Percentiles rank a stretch among this genome's conserved stretches.
These are phyloP conservation scores for Centaurea solstitialis DNA, from an alignment of 129 eudicot species.

Conservation along the genomic window DNA sequence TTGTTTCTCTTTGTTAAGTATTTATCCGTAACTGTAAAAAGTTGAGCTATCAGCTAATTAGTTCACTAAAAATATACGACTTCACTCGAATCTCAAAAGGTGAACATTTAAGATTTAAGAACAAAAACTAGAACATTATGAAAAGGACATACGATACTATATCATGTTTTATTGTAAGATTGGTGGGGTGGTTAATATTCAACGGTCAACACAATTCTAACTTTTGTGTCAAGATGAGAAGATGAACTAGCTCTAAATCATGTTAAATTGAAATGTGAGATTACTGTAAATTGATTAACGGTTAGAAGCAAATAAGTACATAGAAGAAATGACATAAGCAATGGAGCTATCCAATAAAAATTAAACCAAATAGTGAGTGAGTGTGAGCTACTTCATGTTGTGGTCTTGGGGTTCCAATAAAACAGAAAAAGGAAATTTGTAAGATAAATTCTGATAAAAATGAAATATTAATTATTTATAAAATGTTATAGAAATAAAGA, in stretches of 20 bases:
- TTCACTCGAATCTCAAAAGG: background rate
- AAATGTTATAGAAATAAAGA: background rate
- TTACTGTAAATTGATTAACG: background rate
- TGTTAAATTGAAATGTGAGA: background rate
- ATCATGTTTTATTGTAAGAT: background rate
- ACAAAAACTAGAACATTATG: background rate
- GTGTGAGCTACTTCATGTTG: background rate
- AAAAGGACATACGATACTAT: background rate
- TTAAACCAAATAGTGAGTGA: background rate
- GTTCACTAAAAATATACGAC: background rate
- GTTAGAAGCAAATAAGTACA: background rate
- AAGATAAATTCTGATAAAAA: no score
- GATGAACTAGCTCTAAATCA: background rate
- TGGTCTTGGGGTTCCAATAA: background rate
- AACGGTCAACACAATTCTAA: background rate
- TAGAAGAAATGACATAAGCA: background rate
- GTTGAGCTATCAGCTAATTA: background rate
- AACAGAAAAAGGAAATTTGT: no score
- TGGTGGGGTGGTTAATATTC: background rate
- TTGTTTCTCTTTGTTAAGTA: background rate
- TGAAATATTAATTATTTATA: no score
- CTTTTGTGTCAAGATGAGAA: background rate
- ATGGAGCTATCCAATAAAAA: background rate
- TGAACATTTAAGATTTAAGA: no score
- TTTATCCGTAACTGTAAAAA: no score